phyloP scores from a whole-genome alignment of 225 moss, liverwort and hornwort genomes.

The Asterella californica region DNA sequence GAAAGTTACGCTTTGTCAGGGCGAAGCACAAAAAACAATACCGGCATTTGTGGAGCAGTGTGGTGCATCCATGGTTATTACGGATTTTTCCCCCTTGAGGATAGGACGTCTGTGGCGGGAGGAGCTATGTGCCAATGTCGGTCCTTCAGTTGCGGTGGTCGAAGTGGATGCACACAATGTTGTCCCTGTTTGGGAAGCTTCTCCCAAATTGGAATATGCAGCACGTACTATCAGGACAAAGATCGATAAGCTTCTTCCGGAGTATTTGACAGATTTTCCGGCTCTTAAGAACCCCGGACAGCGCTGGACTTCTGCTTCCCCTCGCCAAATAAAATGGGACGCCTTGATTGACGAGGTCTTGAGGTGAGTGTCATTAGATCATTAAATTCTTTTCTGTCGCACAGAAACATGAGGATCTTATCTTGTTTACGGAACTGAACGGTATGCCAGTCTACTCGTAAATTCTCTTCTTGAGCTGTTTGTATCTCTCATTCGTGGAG shows the following conservation, averaged over 20 bases:
- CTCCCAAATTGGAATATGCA: slow-evolving; percentile 82
- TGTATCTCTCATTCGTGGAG: not conserved
- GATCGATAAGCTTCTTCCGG: slow-evolving; percentile 69
- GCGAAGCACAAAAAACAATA: slow-evolving; percentile 79
- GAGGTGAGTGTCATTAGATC: slow-evolving; percentile 40
- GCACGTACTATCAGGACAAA: slow-evolving; percentile 93
- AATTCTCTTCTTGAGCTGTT: not conserved
- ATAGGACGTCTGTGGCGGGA: slow-evolving; percentile 80
- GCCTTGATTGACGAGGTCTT: slow-evolving; percentile 57
- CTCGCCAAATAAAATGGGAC: slow-evolving; percentile 65
- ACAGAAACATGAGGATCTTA: no score
- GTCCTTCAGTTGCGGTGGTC: slow-evolving; percentile 45
- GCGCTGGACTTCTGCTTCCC: slow-evolving; percentile 52
- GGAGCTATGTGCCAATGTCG: slow-evolving; percentile 55
- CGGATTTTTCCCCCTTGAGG: slow-evolving; percentile 89
- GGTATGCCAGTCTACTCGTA: not conserved
- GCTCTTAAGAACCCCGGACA: slow-evolving; percentile 50
- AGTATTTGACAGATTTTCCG: slow-evolving; percentile 76
- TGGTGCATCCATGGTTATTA: slow-evolving; percentile 67
- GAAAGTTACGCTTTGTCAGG: slow-evolving; percentile 37
- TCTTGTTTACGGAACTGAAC: no score
- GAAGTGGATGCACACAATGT: slow-evolving; percentile 99
- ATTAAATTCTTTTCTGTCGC: no score
- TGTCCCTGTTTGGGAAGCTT: slow-evolving; percentile 83
- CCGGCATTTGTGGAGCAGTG: slow-evolving; percentile 60